Base-by-base conservation (phyloP, 768 basidiomycete species). In the Kwoniella mangroviensis region DNA sequence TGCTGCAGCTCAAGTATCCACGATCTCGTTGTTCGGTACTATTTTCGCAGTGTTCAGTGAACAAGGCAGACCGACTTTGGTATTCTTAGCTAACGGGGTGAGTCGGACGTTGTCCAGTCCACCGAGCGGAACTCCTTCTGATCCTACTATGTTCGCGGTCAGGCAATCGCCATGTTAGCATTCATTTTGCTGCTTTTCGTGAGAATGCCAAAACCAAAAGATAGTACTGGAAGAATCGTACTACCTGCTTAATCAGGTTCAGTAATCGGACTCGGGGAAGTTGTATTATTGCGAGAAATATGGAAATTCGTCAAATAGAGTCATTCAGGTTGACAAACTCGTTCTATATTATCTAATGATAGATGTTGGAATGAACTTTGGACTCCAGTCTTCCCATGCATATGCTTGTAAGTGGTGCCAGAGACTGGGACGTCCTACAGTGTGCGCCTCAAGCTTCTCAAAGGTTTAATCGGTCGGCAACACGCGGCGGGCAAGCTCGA, bases 71-170 rank as follows among this genome's bases (percentile, higher is more conserved):
- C 71, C 79, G 4, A 72, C 69, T 24, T 43, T 76, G 43, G 73
- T 78, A 11, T 83, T 81, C 65, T 61, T 74, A 17, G 67, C 70
- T 24, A 82, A 83, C 53, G 79, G 74, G 4, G 79, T 81, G 56
- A 72, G 81, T 75, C n/a, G 15, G 26, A 21, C 11, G 11, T 54
- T n/a, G n/a, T 54, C 19, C 9, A 17, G 28, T 11, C 43, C 22
- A 52, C 7, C 19, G 15, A 34, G 34, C 34, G 34, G 34, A 34
- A 34, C 34, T 34, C 34, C 34, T 34, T 34, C 34, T 34, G 34
- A 34, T 34, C 34, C 34, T 34, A 34, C n/a, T 40, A 62, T 17
- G 41, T 51, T 19, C 19, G 12, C 57, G 24, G 12, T 24, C 58
- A 75, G 78, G 61, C 24, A 4, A 71, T 68, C n/a, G 78, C 78